phyloP scores from a whole-genome alignment of 257 asterid species.

The Primulina huaijiensis region DNA sequence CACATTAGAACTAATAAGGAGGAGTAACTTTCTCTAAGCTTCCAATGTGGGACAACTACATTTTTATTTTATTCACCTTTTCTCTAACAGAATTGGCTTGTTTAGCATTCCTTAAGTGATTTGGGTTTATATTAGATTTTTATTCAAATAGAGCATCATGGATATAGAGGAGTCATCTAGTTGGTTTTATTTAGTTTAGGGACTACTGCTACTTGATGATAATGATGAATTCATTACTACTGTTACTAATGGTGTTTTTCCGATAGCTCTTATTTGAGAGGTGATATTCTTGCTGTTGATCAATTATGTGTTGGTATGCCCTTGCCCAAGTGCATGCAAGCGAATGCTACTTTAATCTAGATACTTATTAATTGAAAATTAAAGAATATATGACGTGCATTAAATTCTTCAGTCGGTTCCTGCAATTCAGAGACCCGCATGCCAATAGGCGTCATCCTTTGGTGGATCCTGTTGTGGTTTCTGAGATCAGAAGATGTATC shows the following conservation, averaged over 20 bases:
- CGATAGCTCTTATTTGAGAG: slow-evolving; percentile 2
- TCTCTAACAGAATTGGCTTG: too few species aligned
- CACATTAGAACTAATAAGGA: too few species aligned
- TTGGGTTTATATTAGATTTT: background rate
- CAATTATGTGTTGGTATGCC: background rate
- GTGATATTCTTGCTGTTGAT: background rate
- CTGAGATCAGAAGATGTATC: slow-evolving; percentile 86
- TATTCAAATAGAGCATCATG: background rate
- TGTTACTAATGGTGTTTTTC: background rate
- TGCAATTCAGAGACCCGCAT: slow-evolving; percentile 84
- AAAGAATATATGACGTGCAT: slow-evolving; percentile 26
- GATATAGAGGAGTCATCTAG: background rate
- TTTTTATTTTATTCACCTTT: too few species aligned
- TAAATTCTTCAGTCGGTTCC: slow-evolving; percentile 67
- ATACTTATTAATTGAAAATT: slow-evolving; percentile 4
- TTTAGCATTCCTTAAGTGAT: background rate
- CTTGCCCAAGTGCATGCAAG: background rate
- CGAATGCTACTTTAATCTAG: background rate
- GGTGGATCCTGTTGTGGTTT: slow-evolving; percentile 88
- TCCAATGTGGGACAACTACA: too few species aligned
- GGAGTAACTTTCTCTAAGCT: too few species aligned
- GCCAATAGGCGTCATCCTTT: slow-evolving; percentile 89
- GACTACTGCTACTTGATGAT: background rate
- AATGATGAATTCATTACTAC: slow-evolving; percentile 1
- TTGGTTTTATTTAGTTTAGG: background rate